A percentile compares a stretch with the other conserved stretches of the same genome.
These are phyloP conservation scores for Silybum marianum DNA, from an alignment of 129 eudicot species.

Conservation along the genomic window DNA sequence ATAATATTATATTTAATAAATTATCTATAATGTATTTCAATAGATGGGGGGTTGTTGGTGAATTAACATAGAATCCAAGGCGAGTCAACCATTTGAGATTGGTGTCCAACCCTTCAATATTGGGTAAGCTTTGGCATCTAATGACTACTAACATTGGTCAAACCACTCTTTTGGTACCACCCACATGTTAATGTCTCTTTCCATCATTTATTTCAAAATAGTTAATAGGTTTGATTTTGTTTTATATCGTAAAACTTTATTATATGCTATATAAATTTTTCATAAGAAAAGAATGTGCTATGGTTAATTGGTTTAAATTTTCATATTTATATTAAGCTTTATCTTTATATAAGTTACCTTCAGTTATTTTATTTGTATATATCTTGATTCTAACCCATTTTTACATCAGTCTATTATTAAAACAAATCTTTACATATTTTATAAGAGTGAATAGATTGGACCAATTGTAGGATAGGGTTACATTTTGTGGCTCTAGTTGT, in stretches of 20 bases:
- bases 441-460: background rate
- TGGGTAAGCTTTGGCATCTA: conserved; percentile 35
- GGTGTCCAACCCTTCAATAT: conserved; percentile 40
- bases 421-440: no score
- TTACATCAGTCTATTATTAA: no score
- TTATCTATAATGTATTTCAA: background rate
- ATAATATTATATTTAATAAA: background rate
- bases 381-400: background rate
- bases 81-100: conserved; percentile 38
- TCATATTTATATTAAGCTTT: no score
- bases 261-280: no score
- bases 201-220: background rate
- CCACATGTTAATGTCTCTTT: conserved; percentile 22
- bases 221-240: background rate
- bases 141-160: conserved; percentile 24
- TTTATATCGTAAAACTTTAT: background rate
- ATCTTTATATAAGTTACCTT: background rate
- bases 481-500: background rate
- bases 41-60: background rate
- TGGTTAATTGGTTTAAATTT: no score
- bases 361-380: no score
- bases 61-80: conserved; percentile 36
- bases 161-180: conserved; percentile 20
- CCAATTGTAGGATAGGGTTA: background rate
- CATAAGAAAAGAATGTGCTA: no score